Conservation (phyloP, 1,139 yeast species). For the Zygoascus sp. region DNA sequence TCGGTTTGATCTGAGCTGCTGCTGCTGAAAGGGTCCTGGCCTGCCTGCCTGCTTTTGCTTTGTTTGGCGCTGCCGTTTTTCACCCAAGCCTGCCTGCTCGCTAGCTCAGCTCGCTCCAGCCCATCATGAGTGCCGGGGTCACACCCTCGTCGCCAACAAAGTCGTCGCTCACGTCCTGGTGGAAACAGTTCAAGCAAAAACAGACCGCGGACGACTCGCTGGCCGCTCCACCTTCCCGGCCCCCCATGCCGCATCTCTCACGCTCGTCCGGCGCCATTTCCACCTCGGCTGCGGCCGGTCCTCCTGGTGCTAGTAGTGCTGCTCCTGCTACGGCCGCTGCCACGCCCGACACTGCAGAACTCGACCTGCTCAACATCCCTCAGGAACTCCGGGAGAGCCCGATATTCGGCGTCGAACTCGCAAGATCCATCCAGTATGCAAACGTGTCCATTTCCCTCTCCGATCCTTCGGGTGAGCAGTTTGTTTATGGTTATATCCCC, state of each 20-base stretch:
- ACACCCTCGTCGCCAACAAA: conserved; percentile 33
- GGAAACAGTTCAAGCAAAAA: conserved; percentile 40
- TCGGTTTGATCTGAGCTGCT: too few relatives aligned
- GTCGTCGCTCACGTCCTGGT: conserved; percentile 39
- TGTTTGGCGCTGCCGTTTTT: too few relatives aligned
- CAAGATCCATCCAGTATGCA: conserved; percentile 67
- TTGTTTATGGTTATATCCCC: conserved; percentile 76
- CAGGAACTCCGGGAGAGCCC: conserved; percentile 29
- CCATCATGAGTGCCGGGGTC: conserved; percentile 2
- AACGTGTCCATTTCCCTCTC: conserved; percentile 68
- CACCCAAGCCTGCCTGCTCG: too few relatives aligned
- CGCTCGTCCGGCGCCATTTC: conserved; percentile 28
- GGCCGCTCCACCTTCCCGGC: conserved; percentile 20
- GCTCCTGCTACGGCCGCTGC: conserved; percentile 3
- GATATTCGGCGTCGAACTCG: conserved; percentile 86
- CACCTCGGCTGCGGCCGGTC: conserved; percentile 5
- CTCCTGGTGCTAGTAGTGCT: conserved; percentile 1
- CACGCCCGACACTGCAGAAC: not conserved
- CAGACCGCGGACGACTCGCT: conserved; percentile 5
- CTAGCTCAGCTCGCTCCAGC: too few relatives aligned
- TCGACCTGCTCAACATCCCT: conserved; percentile 17
- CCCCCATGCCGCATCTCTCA: conserved; percentile 31
- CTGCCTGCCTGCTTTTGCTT: too few relatives aligned
- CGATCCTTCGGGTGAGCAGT: conserved; percentile 45
- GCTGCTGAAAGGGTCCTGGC: too few relatives aligned